These are phyloP conservation scores for Fragaria vesca DNA, from an alignment of 306 rosid genomes.

Conservation along the genomic window DNA sequence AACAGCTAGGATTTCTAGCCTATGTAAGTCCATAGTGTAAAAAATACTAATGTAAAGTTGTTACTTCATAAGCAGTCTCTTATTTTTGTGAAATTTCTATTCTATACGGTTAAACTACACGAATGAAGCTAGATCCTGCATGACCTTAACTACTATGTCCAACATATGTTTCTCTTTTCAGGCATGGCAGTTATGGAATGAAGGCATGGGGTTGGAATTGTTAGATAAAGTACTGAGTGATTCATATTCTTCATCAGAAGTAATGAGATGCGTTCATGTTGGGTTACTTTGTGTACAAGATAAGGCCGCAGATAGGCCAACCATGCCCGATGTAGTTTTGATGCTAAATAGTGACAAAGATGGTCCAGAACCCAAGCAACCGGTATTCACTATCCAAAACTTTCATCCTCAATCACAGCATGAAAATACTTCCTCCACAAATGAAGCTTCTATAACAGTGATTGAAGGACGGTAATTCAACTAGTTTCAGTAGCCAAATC, in stretches of 20 bases:
- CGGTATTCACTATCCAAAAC: constrained; percentile 7
- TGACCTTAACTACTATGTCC: neutral
- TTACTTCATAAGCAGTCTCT: neutral
- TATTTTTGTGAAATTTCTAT: neutral
- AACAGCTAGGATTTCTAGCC: constrained; percentile 24
- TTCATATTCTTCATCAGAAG: neutral
- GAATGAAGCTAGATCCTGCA: neutral
- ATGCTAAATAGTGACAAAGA: constrained; percentile 15
- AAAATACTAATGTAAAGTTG: neutral
- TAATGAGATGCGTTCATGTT: constrained; percentile 12
- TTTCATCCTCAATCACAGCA: neutral
- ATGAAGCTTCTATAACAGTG: neutral
- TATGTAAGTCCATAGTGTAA: constrained; percentile 20
- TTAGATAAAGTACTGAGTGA: neutral
- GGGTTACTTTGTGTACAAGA: constrained; percentile 34
- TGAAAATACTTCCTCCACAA: neutral
- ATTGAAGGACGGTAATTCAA: neutral
- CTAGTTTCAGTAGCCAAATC: neutral
- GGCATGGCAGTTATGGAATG: constrained; percentile 16
- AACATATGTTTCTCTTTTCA: neutral
- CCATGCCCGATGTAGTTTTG: constrained; percentile 10
- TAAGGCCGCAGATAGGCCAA: constrained; percentile 18
- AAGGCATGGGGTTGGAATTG: constrained; percentile 11
- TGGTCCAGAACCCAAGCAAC: constrained; percentile 18
- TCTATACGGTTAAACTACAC: neutral